Base-by-base conservation (phyloP, 306 rosid species). In the Mimosa bimucronata region DNA sequence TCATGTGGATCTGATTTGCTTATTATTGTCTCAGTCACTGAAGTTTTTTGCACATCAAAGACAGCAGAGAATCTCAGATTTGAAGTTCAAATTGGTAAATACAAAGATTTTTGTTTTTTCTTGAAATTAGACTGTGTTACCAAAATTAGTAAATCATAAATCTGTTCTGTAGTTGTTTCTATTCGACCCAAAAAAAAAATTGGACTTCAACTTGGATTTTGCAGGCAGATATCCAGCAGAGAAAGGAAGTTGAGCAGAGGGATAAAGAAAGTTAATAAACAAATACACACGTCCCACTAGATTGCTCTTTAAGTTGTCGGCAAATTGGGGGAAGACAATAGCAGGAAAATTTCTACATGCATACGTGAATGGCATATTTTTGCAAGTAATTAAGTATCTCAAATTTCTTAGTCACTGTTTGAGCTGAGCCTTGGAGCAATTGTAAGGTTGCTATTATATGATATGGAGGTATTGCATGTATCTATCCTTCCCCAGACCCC, bases 51-150 rank as follows among this genome's bases (percentile, higher is more conserved):
- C 92, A 42, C 61, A 73, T 44, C 90, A 89, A 83, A 90, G 83
- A 79, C 85, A 79, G 82, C 79, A 68, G 79, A 76, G 78, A 55
- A 84, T 91, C 73, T 77, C 89, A 53, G 88, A 92, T 77, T 88
- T 94, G 82, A 86, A 88, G 77, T 73, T 64, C 66, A 82, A 87
- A 88, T 81, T 94, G 96, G 98, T 94, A 86, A 72, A 69, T 76
- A 58, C n/a, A n/a, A 58, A 38, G 34, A 25, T 76, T 73, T 70
- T 30, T 84, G n/a, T 79, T 73, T 66, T 37, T 84, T 0, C 66
- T 64, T 78, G 72, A 75, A 75, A 66, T 52, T 84, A 71, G n/a
- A 53, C 71, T 38, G 8, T 66, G 55, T 67, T 16, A 65, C 61
- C 11, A 15, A 71, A 75, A 69, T 21, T 65, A 71, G 44, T 30